Conservation (phyloP, 768 basidiomycete species). For the Hirschioporus abietinus region DNA sequence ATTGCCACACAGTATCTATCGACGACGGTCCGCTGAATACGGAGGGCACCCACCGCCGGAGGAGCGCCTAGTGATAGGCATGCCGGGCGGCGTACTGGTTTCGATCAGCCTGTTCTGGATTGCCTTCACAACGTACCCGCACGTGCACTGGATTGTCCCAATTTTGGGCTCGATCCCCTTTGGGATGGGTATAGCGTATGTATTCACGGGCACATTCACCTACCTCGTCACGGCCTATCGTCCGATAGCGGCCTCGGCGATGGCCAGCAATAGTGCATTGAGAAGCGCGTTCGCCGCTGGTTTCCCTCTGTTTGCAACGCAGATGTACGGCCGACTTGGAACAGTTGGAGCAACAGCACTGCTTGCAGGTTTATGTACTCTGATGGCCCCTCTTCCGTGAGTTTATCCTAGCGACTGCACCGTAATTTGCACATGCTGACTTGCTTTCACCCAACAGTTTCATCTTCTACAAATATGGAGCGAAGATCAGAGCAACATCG, state of each 20-base stretch:
- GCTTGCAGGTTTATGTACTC: slow-evolving; percentile 56
- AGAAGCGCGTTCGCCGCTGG: slow-evolving; percentile 42
- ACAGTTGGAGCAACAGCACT: slow-evolving; percentile 69
- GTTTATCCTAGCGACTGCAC: slow-evolving; percentile 17
- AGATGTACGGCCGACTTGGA: slow-evolving; percentile 50
- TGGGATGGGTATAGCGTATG: slow-evolving; percentile 53
- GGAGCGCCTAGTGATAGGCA: slow-evolving; percentile 56
- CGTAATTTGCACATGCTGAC: not conserved
- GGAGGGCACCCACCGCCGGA: slow-evolving; percentile 57
- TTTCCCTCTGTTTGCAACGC: slow-evolving; percentile 48
- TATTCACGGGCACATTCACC: slow-evolving; percentile 66
- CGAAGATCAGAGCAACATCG: slow-evolving; percentile 36
- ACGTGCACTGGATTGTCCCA: slow-evolving; percentile 43
- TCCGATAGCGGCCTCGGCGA: slow-evolving; percentile 52
- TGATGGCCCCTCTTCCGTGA: slow-evolving; percentile 61
- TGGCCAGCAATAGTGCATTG: slow-evolving; percentile 59
- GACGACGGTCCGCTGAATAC: slow-evolving; percentile 31
- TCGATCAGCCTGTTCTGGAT: slow-evolving; percentile 55
- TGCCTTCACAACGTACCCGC: slow-evolving; percentile 46
- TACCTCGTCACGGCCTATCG: slow-evolving; percentile 48
- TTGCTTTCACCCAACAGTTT: slow-evolving; percentile 27
- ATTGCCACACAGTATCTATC: slow-evolving; percentile 28
- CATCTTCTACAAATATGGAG: slow-evolving; percentile 43
- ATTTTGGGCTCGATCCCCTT: slow-evolving; percentile 42
- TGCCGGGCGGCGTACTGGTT: slow-evolving; percentile 61